Percentiles rank a stretch among this genome's conserved stretches.
These are phyloP conservation scores for Adansonia digitata DNA, from an alignment of 345 rosid genomes.

Conservation along the genomic window DNA sequence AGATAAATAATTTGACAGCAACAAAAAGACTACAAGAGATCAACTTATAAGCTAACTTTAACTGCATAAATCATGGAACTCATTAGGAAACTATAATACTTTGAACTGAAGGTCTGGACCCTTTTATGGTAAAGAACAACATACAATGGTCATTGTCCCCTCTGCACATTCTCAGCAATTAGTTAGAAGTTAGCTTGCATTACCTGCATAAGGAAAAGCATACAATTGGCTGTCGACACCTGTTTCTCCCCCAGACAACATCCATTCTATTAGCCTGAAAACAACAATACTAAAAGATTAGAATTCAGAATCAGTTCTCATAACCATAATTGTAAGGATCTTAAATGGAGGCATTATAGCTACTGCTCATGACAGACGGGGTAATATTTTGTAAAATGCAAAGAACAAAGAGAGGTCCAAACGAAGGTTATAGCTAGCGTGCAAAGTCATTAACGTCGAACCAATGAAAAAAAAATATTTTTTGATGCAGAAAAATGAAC, in stretches of 20 bases:
- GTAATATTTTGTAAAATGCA: not conserved
- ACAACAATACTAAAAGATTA: not conserved
- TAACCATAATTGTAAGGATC: not conserved
- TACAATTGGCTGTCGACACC: constrained; percentile 91
- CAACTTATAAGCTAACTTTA: not conserved
- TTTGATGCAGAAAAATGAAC: not conserved
- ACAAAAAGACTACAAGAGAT: too few relatives aligned
- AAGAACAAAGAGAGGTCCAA: not conserved
- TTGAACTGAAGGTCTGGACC: not conserved
- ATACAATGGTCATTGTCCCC: not conserved
- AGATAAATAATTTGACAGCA: not conserved
- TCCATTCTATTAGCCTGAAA: constrained; percentile 98
- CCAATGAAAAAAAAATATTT: not conserved
- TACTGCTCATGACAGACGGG: not conserved
- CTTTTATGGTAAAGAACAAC: not conserved
- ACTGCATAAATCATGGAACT: not conserved
- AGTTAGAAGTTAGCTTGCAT: constrained; percentile 9
- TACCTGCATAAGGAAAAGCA: constrained; percentile 92
- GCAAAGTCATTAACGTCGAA: constrained; percentile 2
- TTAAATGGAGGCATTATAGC: not conserved
- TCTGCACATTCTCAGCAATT: not conserved
- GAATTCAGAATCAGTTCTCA: not conserved
- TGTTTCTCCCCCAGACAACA: constrained; percentile 99
- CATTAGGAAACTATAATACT: not conserved
- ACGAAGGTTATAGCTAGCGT: not conserved